A percentile compares a stretch with the other conserved stretches of the same genome.
These are phyloP conservation scores for Dendrothele bispora DNA, from an alignment of 768 basidiomycete genomes.

Conservation along the genomic window DNA sequence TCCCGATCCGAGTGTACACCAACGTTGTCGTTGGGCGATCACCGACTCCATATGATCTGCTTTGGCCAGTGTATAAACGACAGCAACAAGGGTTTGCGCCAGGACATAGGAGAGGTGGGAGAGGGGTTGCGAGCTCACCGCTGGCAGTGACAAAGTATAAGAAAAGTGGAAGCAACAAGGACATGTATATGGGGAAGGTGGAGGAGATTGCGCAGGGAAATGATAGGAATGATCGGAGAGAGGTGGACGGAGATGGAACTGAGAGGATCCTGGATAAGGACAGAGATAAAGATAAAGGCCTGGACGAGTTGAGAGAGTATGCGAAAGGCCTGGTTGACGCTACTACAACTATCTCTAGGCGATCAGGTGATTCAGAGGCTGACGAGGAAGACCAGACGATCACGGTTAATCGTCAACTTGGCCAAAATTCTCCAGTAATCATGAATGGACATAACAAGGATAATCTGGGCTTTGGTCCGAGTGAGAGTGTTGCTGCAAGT, in stretches of 20 bases:
- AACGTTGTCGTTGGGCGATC: conserved; percentile 65
- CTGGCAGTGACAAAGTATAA: no score
- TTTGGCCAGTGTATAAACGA: conserved; percentile 68
- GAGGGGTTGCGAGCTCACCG: not conserved
- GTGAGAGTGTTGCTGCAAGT: no score
- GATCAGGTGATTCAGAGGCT: no score
- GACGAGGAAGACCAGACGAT: no score
- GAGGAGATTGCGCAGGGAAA: conserved; percentile 37
- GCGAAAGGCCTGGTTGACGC: conserved; percentile 3
- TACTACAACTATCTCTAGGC: not conserved
- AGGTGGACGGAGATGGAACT: no score
- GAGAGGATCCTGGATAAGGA: no score
- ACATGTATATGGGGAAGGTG: conserved; percentile 32
- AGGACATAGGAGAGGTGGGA: conserved; percentile 6
- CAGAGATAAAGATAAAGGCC: no score
- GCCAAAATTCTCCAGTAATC: no score
- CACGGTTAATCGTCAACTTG: no score
- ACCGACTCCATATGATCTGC: conserved; percentile 73
- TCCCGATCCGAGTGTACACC: conserved; percentile 90
- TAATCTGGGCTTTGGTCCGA: conserved; percentile 48
- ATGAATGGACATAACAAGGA: conserved; percentile 53
- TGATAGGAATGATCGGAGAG: no score
- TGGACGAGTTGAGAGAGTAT: conserved; percentile 9
- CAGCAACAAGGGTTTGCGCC: conserved; percentile 2
- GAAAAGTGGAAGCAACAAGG: conserved; percentile 1